A percentile compares a stretch with the other conserved stretches of the same genome.
Evolutionary conservation across 2,329 filamentous ascomycete genomes (phyloP).

Genomic region (Aspergillus awamori): DNA sequence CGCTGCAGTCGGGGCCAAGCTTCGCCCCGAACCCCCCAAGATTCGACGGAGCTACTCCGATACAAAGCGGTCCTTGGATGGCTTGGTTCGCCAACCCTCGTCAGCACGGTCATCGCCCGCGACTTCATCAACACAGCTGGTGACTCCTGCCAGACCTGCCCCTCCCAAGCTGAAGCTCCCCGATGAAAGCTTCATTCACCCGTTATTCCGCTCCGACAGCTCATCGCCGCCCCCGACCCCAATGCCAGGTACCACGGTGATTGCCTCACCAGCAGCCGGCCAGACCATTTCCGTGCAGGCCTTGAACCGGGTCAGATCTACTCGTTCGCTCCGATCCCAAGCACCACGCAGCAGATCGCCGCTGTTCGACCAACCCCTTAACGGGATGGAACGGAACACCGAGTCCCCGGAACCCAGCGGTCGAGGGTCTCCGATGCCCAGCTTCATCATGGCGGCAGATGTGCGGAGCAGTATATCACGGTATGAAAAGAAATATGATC

Average conservation of each 20-base stretch:
- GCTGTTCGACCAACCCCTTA: conserved; percentile 17
- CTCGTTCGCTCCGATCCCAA: conserved; percentile 34
- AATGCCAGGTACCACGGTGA: conserved; percentile 58
- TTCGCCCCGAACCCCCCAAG: conserved; percentile 1
- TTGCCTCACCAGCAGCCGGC: conserved; percentile 57
- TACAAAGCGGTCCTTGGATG: conserved; percentile 32
- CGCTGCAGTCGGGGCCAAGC: conserved; percentile 10
- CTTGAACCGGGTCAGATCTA: conserved; percentile 40
- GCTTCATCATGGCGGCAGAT: conserved; percentile 26
- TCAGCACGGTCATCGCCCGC: conserved; percentile 24
- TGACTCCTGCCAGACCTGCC: conserved; percentile 18
- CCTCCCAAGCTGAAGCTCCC: conserved; percentile 25
- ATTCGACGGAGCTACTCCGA: conserved; percentile 21
- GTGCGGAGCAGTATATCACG: conserved; percentile 26
- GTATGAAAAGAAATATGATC: conserved; percentile 31
- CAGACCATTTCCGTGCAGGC: conserved; percentile 52
- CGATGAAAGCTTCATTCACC: conserved; percentile 59
- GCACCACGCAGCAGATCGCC: conserved; percentile 24
- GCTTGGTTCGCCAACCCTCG: conserved; percentile 24
- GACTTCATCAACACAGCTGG: conserved; percentile 23
- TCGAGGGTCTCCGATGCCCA: conserved; percentile 10
- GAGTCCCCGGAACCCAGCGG: conserved; percentile 11
- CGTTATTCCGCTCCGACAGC: conserved; percentile 59
- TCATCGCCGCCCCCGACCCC: conserved; percentile 56
- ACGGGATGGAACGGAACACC: conserved; percentile 15